Evolutionary conservation across 1,139 yeast species (phyloP).

Genomic region (Pichia sp.): DNA sequence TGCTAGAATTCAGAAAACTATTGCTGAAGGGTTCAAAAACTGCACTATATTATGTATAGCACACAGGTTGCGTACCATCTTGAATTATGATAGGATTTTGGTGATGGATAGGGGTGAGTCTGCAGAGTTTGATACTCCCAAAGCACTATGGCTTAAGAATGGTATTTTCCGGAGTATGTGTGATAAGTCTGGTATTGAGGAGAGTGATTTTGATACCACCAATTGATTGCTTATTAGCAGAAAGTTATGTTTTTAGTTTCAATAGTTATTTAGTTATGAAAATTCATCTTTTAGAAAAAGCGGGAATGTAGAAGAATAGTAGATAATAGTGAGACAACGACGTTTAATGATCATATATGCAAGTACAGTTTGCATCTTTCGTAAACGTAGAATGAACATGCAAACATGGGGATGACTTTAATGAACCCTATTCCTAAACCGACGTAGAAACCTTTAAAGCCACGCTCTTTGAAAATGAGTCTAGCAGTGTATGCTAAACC

Average conservation of each 20-base stretch:
- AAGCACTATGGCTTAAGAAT: constrained; percentile 31
- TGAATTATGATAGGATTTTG: constrained; percentile 44
- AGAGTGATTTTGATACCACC: constrained; percentile 6
- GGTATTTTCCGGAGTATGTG: constrained; percentile 34
- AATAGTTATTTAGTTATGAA: no score
- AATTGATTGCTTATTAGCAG: no score
- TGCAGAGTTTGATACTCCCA: constrained; percentile 43
- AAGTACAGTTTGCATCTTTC: constrained; percentile 61
- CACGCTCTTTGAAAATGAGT: constrained; percentile 63
- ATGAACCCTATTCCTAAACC: constrained; percentile 93
- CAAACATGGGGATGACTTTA: constrained; percentile 95
- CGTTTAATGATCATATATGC: constrained; percentile 11
- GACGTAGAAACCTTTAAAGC: constrained; percentile 81
- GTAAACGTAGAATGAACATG: constrained; percentile 91
- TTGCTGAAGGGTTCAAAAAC: constrained; percentile 36
- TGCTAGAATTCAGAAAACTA: constrained; percentile 42
- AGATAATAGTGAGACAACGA: background rate
- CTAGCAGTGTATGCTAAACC: constrained; percentile 47
- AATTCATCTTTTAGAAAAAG: no score
- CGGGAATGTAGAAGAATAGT: background rate
- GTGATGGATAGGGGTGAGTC: constrained; percentile 48
- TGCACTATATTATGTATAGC: constrained; percentile 53
- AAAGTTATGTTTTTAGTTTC: no score
- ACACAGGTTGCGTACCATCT: constrained; percentile 47
- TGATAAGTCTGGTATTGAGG: constrained; percentile 27